phyloP scores from a whole-genome alignment of 176 grass and related monocot genomes.

The Saccharum spontaneum region DNA sequence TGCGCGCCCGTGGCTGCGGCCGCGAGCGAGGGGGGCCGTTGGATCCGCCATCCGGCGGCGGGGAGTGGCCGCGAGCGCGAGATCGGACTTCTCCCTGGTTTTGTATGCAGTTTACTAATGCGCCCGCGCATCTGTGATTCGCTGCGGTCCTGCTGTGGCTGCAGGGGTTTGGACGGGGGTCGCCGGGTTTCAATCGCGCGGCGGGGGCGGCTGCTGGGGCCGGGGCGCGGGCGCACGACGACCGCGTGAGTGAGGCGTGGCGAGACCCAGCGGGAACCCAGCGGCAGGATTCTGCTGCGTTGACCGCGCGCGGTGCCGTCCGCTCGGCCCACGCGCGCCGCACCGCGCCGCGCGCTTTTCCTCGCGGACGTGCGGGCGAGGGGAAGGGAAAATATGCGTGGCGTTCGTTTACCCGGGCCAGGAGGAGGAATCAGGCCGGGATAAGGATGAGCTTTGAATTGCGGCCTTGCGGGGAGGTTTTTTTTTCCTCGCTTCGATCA shows the following conservation, averaged over 20 bases:
- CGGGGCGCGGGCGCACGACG: neutral
- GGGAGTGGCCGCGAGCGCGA: neutral
- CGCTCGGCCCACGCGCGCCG: neutral
- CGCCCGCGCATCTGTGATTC: neutral
- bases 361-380: no score
- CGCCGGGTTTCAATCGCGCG: neutral
- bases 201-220: neutral
- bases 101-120: constrained; percentile 30
- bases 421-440: neutral
- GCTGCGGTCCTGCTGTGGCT: neutral
- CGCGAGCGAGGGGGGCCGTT: neutral
- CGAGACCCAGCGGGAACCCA: no score
- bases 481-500: no score
- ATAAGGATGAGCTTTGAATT: constrained; percentile 7
- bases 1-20: neutral
- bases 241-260: neutral
- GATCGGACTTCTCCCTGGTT: constrained; percentile 34
- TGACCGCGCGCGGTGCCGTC: neutral
- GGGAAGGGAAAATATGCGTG: neutral
- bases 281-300: neutral
- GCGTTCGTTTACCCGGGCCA: neutral
- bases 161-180: neutral
- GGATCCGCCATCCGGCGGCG: neutral
- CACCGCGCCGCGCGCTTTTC: neutral
- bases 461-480: neutral